Evolutionary conservation across 2,329 filamentous ascomycete genomes (phyloP).

Genomic region (Nemania sp.): DNA sequence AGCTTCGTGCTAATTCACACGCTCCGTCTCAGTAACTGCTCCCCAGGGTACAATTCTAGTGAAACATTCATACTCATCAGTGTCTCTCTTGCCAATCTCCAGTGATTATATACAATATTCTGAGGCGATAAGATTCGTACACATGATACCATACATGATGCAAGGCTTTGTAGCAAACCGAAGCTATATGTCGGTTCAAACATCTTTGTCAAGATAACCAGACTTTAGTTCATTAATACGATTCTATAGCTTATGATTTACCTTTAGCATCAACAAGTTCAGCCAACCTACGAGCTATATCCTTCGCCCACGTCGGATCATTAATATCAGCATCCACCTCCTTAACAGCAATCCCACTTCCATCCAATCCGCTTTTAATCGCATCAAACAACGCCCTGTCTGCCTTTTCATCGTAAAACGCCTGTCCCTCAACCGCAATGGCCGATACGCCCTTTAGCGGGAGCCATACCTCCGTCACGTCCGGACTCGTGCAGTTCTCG

Average conservation of each 20-base stretch:
- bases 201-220: too few species aligned
- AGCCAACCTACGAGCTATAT: conserved; percentile 28
- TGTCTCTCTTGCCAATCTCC: too few species aligned
- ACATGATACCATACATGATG: too few species aligned
- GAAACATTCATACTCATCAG: too few species aligned
- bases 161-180: too few species aligned
- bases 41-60: too few species aligned
- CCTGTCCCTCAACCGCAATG: conserved; percentile 55
- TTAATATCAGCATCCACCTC: conserved; percentile 58
- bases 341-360: conserved; percentile 52
- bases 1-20: too few species aligned
- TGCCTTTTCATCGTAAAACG: conserved; percentile 53
- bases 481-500: conserved; percentile 42
- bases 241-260: neutral
- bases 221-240: too few species aligned
- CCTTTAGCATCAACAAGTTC: conserved; percentile 25
- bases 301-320: conserved; percentile 41
- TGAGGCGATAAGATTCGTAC: too few species aligned
- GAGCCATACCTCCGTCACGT: conserved; percentile 58
- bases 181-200: too few species aligned
- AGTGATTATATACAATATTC: too few species aligned
- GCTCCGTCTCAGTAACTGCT: too few species aligned
- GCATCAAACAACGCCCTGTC: conserved; percentile 56
- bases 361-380: conserved; percentile 52
- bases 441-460: conserved; percentile 64